Base-by-base conservation (phyloP, 169 alveolate genomes). In the Babesia ovis region DNA sequence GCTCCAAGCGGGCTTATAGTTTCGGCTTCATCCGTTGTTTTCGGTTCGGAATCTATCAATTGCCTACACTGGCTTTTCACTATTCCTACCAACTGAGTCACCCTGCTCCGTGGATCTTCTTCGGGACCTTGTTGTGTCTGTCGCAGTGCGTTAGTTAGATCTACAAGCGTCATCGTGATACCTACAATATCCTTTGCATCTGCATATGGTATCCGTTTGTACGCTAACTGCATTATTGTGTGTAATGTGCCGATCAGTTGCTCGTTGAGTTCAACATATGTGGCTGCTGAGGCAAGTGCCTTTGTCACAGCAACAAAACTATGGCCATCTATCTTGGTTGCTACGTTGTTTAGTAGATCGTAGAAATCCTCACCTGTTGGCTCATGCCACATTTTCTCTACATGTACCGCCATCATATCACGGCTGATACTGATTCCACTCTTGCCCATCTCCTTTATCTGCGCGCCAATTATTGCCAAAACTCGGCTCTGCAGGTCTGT, bases 51-150 rank as follows among this genome's bases (percentile, higher is more conserved):
- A 8, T 18, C 50, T 4, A 64, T 2, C 16, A 9, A 5, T 32
- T 64, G 42, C 1, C n/a, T 31, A 20, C 62, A 25, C 20, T 34
- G 59, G 12, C 12, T 39, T 25, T 34, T 35, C 23, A 64, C 39
- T 22, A 64, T 64, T 34, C 22, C 57, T 48, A 50, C 55, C 61
- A 64, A 14, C 25, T 64, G 74, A 4, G 61, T 31, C 62, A 46
- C 20, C 64, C 34, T 42, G 37, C 53, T 61, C 74, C 1, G 18
- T 29, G 74, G 74, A 64, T 64, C 74, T 64, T 64, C 74, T 20
- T 29, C 61, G 1, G 45, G 18, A 12, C 14, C 25, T 0, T 31
- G 12, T 14, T 50, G 51, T 23, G 53, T 29, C 48, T 8, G 27
- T 34, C 2, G 25, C 50, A 48, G 31, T 0, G 61, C 62, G 35